Conservation (phyloP, 129 eudicot species). For the Logfia minima region DNA sequence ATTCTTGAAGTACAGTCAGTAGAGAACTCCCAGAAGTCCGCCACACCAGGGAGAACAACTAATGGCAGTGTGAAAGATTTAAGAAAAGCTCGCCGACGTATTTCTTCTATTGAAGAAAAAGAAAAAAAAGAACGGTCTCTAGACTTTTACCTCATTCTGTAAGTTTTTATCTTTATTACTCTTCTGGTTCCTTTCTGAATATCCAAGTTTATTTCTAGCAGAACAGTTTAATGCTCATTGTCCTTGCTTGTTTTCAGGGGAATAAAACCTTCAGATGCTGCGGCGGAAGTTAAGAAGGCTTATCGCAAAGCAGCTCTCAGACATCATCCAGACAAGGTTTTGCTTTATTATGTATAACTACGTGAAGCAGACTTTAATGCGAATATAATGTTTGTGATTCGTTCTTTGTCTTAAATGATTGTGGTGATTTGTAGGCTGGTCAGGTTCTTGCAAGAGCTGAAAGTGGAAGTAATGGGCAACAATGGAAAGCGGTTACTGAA, state of each 20-base stretch:
- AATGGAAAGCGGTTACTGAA: conserved; percentile 69
- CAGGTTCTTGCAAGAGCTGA: conserved; percentile 69
- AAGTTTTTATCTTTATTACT: conserved; percentile 33
- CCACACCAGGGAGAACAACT: conserved; percentile 35
- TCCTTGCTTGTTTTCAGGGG: conserved; percentile 55
- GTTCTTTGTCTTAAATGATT: conserved; percentile 8
- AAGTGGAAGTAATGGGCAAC: conserved; percentile 58
- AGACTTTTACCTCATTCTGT: conserved; percentile 78
- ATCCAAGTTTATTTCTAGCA: background rate
- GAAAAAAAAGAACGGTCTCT: conserved; percentile 56
- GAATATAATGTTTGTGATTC: conserved; percentile 1
- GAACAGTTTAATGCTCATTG: background rate
- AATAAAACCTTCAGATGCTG: conserved; percentile 62
- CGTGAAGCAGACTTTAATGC: background rate
- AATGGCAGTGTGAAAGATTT: conserved; percentile 60
- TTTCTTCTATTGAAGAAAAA: conserved; percentile 59
- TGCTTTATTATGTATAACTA: background rate
- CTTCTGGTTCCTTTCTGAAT: background rate
- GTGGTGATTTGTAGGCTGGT: conserved; percentile 56
- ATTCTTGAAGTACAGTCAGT: conserved; percentile 54
- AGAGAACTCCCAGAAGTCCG: conserved; percentile 45
- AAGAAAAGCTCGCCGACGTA: conserved; percentile 64
- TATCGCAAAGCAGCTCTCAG: conserved; percentile 92
- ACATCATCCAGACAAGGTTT: conserved; percentile 99
- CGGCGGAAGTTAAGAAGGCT: conserved; percentile 88